A percentile compares a stretch with the other conserved stretches of the same genome.
phyloP scores from a whole-genome alignment of 1,284 basidiomycete genomes.

The Chondrostereum purpureum region DNA sequence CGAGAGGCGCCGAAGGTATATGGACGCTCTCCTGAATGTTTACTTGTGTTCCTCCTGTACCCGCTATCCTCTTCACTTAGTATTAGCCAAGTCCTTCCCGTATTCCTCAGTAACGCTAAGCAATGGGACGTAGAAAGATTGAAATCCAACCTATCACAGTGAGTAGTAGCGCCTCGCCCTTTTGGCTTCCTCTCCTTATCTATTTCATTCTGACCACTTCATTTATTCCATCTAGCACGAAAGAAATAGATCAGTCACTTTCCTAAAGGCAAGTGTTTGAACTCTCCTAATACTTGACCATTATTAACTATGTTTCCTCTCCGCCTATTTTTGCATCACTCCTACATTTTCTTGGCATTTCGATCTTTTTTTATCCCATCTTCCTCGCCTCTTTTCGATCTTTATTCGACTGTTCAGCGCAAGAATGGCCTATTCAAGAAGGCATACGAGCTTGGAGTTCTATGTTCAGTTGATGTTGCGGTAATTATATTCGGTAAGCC shows the following conservation, averaged over 20 bases:
- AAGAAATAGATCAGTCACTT: conserved; percentile 86
- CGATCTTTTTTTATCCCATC: conserved; percentile 32
- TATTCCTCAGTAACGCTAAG: too few species aligned
- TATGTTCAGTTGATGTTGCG: conserved; percentile 53
- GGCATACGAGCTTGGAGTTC: conserved; percentile 81
- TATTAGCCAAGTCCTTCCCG: too few species aligned
- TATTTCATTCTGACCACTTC: conserved; percentile 17
- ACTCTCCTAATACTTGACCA: not conserved
- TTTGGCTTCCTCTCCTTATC: conserved; percentile 19
- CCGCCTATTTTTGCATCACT: conserved; percentile 41
- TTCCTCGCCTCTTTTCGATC: conserved; percentile 14
- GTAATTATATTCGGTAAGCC: conserved; percentile 53
- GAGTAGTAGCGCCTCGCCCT: conserved; percentile 24
- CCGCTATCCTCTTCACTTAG: too few species aligned
- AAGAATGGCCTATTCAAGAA: conserved; percentile 90
- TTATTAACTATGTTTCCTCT: conserved; percentile 4
- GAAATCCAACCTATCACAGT: conserved; percentile 84
- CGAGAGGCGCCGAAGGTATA: too few species aligned
- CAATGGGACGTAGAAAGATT: conserved; percentile 87
- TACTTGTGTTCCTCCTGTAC: too few species aligned
- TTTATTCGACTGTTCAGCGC: conserved; percentile 39
- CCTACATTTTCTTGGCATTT: conserved; percentile 36
- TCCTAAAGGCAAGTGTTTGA: conserved; percentile 64
- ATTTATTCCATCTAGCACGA: conserved; percentile 61
- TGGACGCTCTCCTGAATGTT: too few species aligned